These are phyloP conservation scores for Lactifluus pinguis DNA, from an alignment of 768 basidiomycete species.

Conservation along the genomic window DNA sequence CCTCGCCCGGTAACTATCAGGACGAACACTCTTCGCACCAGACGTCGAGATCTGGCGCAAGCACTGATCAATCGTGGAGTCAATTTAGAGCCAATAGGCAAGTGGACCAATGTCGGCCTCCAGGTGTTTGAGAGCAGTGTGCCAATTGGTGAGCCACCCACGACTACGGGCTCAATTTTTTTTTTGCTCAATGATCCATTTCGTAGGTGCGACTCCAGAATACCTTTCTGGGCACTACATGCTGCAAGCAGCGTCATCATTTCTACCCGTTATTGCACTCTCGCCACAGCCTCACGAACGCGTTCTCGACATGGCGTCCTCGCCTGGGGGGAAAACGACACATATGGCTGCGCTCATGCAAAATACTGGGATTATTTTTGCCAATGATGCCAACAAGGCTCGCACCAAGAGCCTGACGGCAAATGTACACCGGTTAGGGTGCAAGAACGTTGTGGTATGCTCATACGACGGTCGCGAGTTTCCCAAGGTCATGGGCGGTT, in stretches of 20 bases:
- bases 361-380: constrained; percentile 96
- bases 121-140: constrained; percentile 96
- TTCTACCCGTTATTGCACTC: constrained; percentile 97
- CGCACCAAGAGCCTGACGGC: constrained; percentile 95
- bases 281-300: constrained; percentile 88
- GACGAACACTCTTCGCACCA: constrained; percentile 90
- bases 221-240: constrained; percentile 99
- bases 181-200: constrained; percentile 1
- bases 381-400: constrained; percentile 92
- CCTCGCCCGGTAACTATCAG: constrained; percentile 96
- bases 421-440: constrained; percentile 93
- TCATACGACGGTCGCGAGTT: constrained; percentile 97
- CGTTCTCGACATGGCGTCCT: constrained; percentile 96
- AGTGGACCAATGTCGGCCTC: constrained; percentile 99
- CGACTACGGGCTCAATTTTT: background rate
- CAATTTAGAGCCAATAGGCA: constrained; percentile 95
- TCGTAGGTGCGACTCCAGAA: constrained; percentile 85
- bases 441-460: constrained; percentile 96
- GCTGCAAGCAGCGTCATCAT: constrained; percentile 98
- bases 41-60: constrained; percentile 91
- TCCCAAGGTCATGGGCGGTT: constrained; percentile 97
- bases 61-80: constrained; percentile 91
- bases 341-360: constrained; percentile 95
- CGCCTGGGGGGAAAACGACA: constrained; percentile 96
- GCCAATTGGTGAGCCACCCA: constrained; percentile 62